These are phyloP conservation scores for Yarrowia porcina DNA, from an alignment of 805 yeast genomes.

Conservation along the genomic window DNA sequence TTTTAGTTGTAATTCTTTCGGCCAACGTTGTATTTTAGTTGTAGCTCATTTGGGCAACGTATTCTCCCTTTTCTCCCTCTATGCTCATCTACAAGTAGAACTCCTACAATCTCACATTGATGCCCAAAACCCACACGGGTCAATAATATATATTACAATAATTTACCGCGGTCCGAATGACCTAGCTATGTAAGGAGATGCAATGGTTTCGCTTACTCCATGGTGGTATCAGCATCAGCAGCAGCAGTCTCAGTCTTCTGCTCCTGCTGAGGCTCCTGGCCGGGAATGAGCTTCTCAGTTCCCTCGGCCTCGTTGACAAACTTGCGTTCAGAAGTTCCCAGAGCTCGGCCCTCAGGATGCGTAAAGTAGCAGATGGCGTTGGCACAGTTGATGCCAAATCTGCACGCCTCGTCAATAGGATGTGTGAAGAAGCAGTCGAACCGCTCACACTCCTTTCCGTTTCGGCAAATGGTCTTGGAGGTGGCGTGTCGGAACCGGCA, in stretches of 20 bases:
- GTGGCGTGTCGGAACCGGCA: slow-evolving; percentile 87
- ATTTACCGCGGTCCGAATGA: not conserved
- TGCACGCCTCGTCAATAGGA: slow-evolving; percentile 59
- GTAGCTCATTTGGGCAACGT: too few relatives aligned
- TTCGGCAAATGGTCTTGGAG: slow-evolving; percentile 70
- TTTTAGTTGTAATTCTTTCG: too few relatives aligned
- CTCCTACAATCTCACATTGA: too few relatives aligned
- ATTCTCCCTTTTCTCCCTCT: too few relatives aligned
- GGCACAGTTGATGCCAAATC: slow-evolving; percentile 71
- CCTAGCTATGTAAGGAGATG: too few relatives aligned
- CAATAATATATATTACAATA: slow-evolving; percentile 10
- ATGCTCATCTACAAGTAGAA: too few relatives aligned
- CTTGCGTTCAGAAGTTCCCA: slow-evolving; percentile 1
- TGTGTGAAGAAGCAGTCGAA: slow-evolving; percentile 80
- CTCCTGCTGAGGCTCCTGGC: not conserved
- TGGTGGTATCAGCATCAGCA: not conserved
- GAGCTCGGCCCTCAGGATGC: slow-evolving; percentile 62
- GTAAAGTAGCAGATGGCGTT: slow-evolving; percentile 67
- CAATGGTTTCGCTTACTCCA: too few relatives aligned
- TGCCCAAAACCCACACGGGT: not conserved
- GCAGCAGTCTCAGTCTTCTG: not conserved
- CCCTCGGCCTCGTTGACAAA: not conserved
- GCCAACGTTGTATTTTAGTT: too few relatives aligned
- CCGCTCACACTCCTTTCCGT: slow-evolving; percentile 73
- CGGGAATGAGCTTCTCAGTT: slow-evolving; percentile 6